Conservation (phyloP, 108 stramenopile genomes). For the Stephanodiscus minutulus region DNA sequence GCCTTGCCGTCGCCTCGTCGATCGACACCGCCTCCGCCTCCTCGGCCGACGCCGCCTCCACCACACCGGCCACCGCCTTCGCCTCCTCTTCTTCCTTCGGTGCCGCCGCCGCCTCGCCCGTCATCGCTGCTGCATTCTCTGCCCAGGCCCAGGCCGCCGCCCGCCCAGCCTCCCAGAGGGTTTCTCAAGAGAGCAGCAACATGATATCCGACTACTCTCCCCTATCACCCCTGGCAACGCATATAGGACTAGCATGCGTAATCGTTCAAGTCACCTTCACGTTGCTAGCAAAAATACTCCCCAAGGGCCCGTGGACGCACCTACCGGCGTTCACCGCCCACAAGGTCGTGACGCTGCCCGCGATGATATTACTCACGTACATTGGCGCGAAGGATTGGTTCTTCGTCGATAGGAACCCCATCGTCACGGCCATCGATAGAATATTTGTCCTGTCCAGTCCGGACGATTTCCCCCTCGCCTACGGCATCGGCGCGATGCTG, state of each 20-base stretch:
- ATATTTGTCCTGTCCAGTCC: slow-evolving; percentile 19
- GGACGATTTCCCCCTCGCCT: slow-evolving; percentile 27
- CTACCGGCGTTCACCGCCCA: slow-evolving; percentile 61
- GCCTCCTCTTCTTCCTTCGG: too few species aligned
- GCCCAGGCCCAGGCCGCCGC: too few species aligned
- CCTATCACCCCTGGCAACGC: slow-evolving; percentile 34
- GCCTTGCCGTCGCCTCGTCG: too few species aligned
- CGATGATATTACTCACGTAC: slow-evolving; percentile 57
- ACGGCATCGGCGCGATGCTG: slow-evolving; percentile 44
- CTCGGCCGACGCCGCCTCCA: too few species aligned
- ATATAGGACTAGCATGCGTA: slow-evolving; percentile 36
- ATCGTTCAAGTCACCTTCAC: slow-evolving; percentile 29
- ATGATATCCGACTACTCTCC: slow-evolving; percentile 25
- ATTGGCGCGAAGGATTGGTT: slow-evolving; percentile 49
- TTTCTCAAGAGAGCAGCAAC: too few species aligned
- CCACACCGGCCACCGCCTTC: too few species aligned
- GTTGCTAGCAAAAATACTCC: slow-evolving; percentile 19
- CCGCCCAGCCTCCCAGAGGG: too few species aligned
- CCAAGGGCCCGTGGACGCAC: slow-evolving; percentile 56
- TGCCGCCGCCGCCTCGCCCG: too few species aligned
- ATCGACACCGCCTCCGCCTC: too few species aligned
- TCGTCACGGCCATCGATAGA: slow-evolving; percentile 20
- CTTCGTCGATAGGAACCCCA: background rate
- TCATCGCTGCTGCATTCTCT: too few species aligned
- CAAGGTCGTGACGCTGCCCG: slow-evolving; percentile 50